These are phyloP conservation scores for Cicer judaicum DNA, from an alignment of 306 rosid species.

Conservation along the genomic window DNA sequence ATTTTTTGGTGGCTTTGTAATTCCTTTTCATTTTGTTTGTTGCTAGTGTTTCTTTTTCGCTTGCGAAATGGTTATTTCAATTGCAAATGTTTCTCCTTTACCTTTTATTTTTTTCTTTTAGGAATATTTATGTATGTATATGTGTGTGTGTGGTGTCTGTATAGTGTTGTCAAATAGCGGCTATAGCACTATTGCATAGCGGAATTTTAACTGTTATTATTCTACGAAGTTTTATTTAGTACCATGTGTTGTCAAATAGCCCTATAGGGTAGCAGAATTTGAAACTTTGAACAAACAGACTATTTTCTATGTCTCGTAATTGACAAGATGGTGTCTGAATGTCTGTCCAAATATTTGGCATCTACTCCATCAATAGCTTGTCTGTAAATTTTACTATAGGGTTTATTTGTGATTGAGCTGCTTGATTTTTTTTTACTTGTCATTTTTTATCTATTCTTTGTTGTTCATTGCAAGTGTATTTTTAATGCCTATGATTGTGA, in stretches of 20 bases:
- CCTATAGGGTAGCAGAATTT: too few species aligned
- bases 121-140: not conserved
- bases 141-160: too few species aligned
- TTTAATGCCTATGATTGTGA: not conserved
- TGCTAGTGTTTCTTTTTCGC: not conserved
- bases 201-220: not conserved
- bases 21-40: not conserved
- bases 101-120: not conserved
- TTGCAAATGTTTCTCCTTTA: slow-evolving; percentile 31
- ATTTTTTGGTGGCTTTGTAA: not conserved
- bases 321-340: not conserved
- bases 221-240: not conserved
- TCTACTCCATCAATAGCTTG: not conserved
- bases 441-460: not conserved
- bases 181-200: not conserved
- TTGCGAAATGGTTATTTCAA: not conserved
- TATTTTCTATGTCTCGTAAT: too few species aligned
- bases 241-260: not conserved
- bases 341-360: not conserved
- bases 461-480: not conserved
- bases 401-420: slow-evolving; percentile 7
- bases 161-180: not conserved
- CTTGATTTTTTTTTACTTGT: not conserved
- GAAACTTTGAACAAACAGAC: too few species aligned
- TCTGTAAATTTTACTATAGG: not conserved